Conservation (phyloP, 768 basidiomycete species). For the Kondoa malvinella region DNA sequence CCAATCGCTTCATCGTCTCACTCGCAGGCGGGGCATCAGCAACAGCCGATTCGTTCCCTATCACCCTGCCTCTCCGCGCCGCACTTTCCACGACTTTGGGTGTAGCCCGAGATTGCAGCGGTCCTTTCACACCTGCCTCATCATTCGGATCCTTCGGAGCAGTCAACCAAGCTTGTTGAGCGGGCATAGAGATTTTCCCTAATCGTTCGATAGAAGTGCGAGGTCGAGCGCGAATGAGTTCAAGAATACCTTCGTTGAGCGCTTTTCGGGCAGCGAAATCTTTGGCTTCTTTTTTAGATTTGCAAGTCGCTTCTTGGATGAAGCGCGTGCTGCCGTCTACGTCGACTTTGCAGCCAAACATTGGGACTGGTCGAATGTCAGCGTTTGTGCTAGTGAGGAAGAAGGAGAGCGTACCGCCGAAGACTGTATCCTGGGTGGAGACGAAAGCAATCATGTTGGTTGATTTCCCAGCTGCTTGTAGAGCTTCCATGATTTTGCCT, state of each 20-base stretch:
- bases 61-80: too few relatives aligned
- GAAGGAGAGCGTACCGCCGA: not conserved
- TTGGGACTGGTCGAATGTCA: not conserved
- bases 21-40: too few relatives aligned
- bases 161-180: too few relatives aligned
- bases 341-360: not conserved
- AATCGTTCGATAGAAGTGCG: too few relatives aligned
- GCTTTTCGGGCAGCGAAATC: not conserved
- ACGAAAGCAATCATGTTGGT: not conserved
- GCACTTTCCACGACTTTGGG: too few relatives aligned
- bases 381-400: not conserved
- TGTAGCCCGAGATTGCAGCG: too few relatives aligned
- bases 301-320: not conserved
- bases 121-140: too few relatives aligned
- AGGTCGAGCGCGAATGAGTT: not conserved
- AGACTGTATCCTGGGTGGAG: not conserved
- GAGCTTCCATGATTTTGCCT: not conserved
- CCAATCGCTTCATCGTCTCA: not conserved
- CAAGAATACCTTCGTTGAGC: not conserved
- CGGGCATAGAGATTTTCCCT: too few relatives aligned
- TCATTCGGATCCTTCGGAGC: too few relatives aligned
- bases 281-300: not conserved
- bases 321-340: not conserved
- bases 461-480: not conserved
- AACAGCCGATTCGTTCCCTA: too few relatives aligned